A percentile compares a stretch with the other conserved stretches of the same genome.
Evolutionary conservation across 306 rosid genomes (phyloP).

Genomic region (Quercus engelmannii): DNA sequence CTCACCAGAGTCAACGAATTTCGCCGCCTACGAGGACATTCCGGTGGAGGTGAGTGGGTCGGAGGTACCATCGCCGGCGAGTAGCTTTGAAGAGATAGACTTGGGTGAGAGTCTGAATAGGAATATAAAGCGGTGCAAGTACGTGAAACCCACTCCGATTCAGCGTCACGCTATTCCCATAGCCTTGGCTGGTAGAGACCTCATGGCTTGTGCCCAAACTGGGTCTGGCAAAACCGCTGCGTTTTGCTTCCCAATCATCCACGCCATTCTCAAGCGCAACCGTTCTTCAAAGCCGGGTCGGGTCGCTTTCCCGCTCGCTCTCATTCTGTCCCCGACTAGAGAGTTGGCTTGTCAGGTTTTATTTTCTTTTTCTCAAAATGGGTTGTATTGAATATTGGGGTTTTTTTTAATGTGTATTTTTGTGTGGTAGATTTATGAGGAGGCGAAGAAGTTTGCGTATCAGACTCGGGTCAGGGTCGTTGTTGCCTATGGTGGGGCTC

Average conservation of each 20-base stretch:
- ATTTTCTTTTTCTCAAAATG: neutral
- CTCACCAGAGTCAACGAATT: slow-evolving; percentile 21
- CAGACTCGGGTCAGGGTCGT: slow-evolving; percentile 84
- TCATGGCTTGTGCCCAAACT: slow-evolving; percentile 94
- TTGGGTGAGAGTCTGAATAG: slow-evolving; percentile 70
- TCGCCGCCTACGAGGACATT: slow-evolving; percentile 79
- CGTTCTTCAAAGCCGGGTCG: neutral
- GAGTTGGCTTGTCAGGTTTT: slow-evolving; percentile 45
- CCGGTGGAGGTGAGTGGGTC: slow-evolving; percentile 81
- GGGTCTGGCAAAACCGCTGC: slow-evolving; percentile 94
- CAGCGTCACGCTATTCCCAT: slow-evolving; percentile 86
- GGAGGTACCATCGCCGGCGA: slow-evolving; percentile 64
- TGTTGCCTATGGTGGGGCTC: slow-evolving; percentile 91
- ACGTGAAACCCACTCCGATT: slow-evolving; percentile 80
- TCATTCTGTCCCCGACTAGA: slow-evolving; percentile 83
- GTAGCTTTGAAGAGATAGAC: slow-evolving; percentile 79
- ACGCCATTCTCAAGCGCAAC: slow-evolving; percentile 57
- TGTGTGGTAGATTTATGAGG: slow-evolving; percentile 67
- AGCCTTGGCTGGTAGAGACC: slow-evolving; percentile 65
- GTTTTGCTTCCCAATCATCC: slow-evolving; percentile 83
- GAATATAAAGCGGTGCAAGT: slow-evolving; percentile 73
- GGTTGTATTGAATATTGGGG: neutral
- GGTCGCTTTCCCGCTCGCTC: slow-evolving; percentile 63
- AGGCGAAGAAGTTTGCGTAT: slow-evolving; percentile 62
- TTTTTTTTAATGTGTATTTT: neutral